phyloP scores from a whole-genome alignment of 352 stramenopile genomes.

The Salisapilia sapeloensis region DNA sequence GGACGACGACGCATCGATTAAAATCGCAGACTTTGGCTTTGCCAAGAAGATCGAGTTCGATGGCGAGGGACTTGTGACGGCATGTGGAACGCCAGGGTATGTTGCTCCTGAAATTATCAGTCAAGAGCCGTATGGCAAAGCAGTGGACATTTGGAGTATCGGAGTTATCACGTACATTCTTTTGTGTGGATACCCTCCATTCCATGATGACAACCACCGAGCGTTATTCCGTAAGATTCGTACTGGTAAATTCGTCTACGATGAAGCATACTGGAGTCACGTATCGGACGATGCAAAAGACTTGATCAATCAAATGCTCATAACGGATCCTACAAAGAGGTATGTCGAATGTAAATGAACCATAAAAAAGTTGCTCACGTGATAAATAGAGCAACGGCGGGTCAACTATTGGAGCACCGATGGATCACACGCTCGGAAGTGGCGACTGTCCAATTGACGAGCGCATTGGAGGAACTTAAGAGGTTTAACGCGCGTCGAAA shows the following conservation, averaged over 20 bases:
- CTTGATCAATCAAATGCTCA: constrained; percentile 85
- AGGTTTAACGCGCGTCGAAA: constrained; percentile 91
- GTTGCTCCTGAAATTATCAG: constrained; percentile 74
- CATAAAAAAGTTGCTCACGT: constrained; percentile 1
- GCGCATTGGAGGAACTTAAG: constrained; percentile 81
- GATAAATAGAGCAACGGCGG: constrained; percentile 42
- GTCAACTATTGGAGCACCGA: constrained; percentile 74
- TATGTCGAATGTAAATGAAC: constrained; percentile 6
- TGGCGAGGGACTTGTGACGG: constrained; percentile 45
- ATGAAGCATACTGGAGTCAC: constrained; percentile 91
- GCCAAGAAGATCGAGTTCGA: constrained; percentile 72
- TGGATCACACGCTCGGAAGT: constrained; percentile 82
- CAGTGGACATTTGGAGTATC: constrained; percentile 82
- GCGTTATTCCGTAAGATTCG: constrained; percentile 92
- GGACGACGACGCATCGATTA: constrained; percentile 73
- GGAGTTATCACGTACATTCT: constrained; percentile 83
- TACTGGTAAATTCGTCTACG: constrained; percentile 88
- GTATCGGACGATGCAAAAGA: constrained; percentile 90
- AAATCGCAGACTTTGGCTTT: constrained; percentile 77
- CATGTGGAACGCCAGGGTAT: constrained; percentile 70
- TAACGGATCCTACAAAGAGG: constrained; percentile 81
- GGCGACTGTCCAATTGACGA: constrained; percentile 81
- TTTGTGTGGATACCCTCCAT: constrained; percentile 73
- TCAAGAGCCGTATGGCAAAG: constrained; percentile 58
- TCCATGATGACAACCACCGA: constrained; percentile 88